phyloP scores from a whole-genome alignment of 768 basidiomycete genomes.

The Suillus brevipes region DNA sequence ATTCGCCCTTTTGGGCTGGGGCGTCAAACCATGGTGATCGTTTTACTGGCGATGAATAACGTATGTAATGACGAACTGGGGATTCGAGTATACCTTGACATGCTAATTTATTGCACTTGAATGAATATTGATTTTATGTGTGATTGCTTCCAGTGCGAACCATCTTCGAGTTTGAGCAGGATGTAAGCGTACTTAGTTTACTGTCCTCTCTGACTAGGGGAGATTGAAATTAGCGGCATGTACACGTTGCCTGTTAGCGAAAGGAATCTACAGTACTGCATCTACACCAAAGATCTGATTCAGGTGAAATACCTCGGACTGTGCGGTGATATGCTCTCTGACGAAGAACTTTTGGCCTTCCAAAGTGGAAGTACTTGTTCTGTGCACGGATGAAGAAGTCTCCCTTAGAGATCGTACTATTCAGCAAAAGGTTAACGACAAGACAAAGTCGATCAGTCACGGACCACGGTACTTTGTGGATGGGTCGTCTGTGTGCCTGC shows the following conservation, averaged over 20 bases:
- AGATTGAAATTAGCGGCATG: neutral
- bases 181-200: neutral
- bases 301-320: neutral
- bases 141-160: neutral
- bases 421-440: no score
- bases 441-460: no score
- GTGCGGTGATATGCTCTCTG: neutral
- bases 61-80: neutral
- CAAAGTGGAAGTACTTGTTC: no score
- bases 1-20: conserved; percentile 72
- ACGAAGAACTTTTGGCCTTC: neutral
- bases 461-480: no score
- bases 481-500: no score
- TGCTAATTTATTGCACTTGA: neutral
- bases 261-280: neutral
- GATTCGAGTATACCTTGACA: neutral
- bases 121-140: neutral
- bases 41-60: neutral
- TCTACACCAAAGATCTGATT: neutral
- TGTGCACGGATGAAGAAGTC: no score
- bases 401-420: no score
- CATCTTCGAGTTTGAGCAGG: neutral
- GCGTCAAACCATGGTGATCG: conserved; percentile 44
- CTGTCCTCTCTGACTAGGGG: neutral
- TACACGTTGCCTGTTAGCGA: neutral